These are phyloP conservation scores for Irpex lacteus DNA, from an alignment of 1,284 basidiomycete genomes.

Conservation along the genomic window DNA sequence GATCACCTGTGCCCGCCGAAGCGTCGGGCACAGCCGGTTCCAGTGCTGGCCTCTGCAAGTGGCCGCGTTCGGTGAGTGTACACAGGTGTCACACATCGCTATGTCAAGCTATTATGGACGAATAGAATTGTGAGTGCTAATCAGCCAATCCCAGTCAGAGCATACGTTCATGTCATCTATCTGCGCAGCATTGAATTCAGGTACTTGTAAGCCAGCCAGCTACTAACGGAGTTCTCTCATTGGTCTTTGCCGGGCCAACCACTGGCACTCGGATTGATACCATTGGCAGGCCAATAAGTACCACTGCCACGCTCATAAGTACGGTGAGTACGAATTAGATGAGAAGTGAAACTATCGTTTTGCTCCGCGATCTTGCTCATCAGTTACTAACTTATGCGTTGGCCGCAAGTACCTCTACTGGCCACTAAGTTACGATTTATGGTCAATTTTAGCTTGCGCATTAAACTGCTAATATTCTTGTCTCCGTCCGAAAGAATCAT, in stretches of 20 bases:
- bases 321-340: not conserved
- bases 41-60: not conserved
- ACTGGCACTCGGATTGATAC: not conserved
- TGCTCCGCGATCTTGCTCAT: too few relatives aligned
- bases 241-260: too few relatives aligned
- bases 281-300: not conserved
- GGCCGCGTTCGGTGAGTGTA: too few relatives aligned
- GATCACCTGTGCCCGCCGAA: not conserved
- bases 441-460: too few relatives aligned
- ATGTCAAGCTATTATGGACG: not conserved
- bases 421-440: too few relatives aligned
- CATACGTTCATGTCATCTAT: not conserved
- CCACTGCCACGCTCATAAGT: not conserved
- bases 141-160: not conserved
- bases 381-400: too few relatives aligned
- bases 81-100: not conserved
- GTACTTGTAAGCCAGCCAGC: not conserved
- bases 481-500: not conserved
- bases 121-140: not conserved
- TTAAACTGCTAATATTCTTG: not conserved
- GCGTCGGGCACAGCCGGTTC: too few relatives aligned
- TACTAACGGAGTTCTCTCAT: too few relatives aligned
- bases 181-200: not conserved
- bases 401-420: too few relatives aligned
- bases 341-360: too few relatives aligned